Evolutionary conservation across 345 rosid species (phyloP), one percentile per base, ranked within the genome.

Genomic region (Eucalyptus urophylla): DNA sequence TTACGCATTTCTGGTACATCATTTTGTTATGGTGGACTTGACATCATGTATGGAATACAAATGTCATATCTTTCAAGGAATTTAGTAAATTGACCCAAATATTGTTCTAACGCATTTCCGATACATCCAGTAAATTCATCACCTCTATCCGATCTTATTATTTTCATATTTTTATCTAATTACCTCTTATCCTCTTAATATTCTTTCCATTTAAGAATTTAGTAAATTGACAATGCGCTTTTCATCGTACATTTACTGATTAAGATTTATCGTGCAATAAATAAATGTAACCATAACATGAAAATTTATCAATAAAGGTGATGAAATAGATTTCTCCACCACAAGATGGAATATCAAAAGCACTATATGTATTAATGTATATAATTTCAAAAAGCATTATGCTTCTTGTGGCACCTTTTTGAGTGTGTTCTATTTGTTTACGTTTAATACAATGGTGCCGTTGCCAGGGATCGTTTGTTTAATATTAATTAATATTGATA

Each of bases 101-200:
- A 69, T 87, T 85, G 14, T 87, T 25, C 12, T 14, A 14, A 44
- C 44, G 58, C 87, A 87, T 90, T n/a, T n/a, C n/a, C n/a, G n/a
- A n/a, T n/a, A n/a, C n/a, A n/a, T 80, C 37, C 80, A 76, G 87
- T n/a, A 87, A 51, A 45, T 29, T 90, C 87, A 21, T 31, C 86
- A 80, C 56, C 4, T 53, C 56, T 53, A 49, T 89, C 22, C 3
- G 2, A 88, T 8, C 8, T 27, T 21, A 86, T 8, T 14, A 83
- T 60, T 90, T 90, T 89, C 88, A 89, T 60, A 6, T 89, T 89
- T 90, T 87, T 89, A 27, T 89, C 53, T 87, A 80, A 62, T 90
- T 88, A 56, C 17, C 86, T 86, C 43, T n/a, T n/a, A n/a, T n/a
- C n/a, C n/a, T n/a, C n/a, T n/a, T n/a, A n/a, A n/a, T n/a, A n/a